A percentile compares a stretch with the other conserved stretches of the same genome.
These are phyloP conservation scores for Crucihimalaya himalaica DNA, from an alignment of 345 rosid genomes.

Conservation along the genomic window DNA sequence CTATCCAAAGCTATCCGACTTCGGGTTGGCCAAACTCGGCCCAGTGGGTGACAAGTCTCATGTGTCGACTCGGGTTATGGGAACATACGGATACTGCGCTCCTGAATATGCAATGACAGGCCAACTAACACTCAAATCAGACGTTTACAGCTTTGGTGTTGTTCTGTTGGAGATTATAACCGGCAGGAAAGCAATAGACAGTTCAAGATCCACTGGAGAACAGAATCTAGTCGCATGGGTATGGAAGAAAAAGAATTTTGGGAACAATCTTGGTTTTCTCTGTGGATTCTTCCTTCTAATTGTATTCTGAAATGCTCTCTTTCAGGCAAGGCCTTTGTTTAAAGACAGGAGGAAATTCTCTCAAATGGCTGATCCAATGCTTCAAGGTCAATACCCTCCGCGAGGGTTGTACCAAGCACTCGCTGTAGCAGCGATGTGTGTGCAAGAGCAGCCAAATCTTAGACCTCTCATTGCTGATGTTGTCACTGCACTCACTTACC, in stretches of 20 bases:
- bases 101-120: constrained; percentile 98
- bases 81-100: constrained; percentile 91
- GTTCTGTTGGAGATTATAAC: constrained; percentile 90
- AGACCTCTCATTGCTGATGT: constrained; percentile 88
- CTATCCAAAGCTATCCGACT: constrained; percentile 87
- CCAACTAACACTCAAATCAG: constrained; percentile 81
- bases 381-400: constrained; percentile 77
- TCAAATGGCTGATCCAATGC: constrained; percentile 84
- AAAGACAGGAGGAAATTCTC: constrained; percentile 74
- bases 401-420: constrained; percentile 93
- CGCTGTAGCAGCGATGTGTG: constrained; percentile 92
- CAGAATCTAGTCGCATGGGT: constrained; percentile 93
- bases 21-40: constrained; percentile 90
- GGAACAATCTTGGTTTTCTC: not conserved
- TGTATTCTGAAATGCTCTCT: constrained; percentile 16
- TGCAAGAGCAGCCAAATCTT: constrained; percentile 81
- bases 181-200: constrained; percentile 85
- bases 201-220: constrained; percentile 63
- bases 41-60: constrained; percentile 91
- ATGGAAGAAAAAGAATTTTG: constrained; percentile 21
- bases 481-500: constrained; percentile 82
- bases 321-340: constrained; percentile 85
- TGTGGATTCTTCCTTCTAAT: constrained; percentile 18
- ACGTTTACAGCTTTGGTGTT: constrained; percentile 84
- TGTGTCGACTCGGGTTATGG: constrained; percentile 94